Percentiles rank a stretch among this genome's conserved stretches.
Evolutionary conservation across 1,284 basidiomycete species (phyloP).

Genomic region (Pascua guehoae): DNA sequence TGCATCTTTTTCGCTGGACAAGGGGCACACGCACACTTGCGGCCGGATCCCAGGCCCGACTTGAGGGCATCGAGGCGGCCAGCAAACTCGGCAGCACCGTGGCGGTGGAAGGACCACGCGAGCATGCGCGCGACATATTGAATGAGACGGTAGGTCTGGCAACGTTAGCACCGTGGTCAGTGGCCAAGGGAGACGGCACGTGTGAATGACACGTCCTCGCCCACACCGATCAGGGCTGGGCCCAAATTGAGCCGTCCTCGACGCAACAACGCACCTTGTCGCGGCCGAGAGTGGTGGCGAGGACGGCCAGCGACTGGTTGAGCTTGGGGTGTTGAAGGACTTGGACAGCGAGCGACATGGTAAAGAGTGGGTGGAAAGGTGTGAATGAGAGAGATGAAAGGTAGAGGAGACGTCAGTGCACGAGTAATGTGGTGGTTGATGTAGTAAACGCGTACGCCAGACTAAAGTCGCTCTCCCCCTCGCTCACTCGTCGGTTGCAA

Average conservation of each 20-base stretch:
- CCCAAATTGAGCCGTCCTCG: too few species aligned
- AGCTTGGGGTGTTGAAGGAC: conserved; percentile 78
- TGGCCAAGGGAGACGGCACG: neutral
- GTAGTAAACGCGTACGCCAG: neutral
- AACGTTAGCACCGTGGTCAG: neutral
- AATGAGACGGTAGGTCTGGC: conserved; percentile 77
- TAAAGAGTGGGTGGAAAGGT: neutral
- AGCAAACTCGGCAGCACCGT: conserved; percentile 63
- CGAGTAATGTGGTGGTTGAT: neutral
- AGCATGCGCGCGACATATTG: conserved; percentile 91
- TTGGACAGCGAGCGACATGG: conserved; percentile 59
- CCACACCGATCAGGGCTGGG: neutral
- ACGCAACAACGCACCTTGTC: conserved; percentile 65
- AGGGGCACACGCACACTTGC: conserved; percentile 63
- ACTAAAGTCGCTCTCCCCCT: too few species aligned
- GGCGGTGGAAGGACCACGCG: conserved; percentile 70
- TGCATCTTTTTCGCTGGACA: neutral
- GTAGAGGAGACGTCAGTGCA: neutral
- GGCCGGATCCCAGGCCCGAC: conserved; percentile 67
- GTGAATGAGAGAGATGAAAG: neutral
- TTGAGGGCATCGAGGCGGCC: conserved; percentile 75
- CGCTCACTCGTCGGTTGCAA: too few species aligned
- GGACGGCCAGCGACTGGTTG: conserved; percentile 70
- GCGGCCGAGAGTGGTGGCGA: conserved; percentile 74
- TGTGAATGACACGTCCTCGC: too few species aligned